Evolutionary conservation across 2,329 filamentous ascomycete species (phyloP), one percentile per base, ranked within the genome.

Genomic region (Talaromyces sp.): DNA sequence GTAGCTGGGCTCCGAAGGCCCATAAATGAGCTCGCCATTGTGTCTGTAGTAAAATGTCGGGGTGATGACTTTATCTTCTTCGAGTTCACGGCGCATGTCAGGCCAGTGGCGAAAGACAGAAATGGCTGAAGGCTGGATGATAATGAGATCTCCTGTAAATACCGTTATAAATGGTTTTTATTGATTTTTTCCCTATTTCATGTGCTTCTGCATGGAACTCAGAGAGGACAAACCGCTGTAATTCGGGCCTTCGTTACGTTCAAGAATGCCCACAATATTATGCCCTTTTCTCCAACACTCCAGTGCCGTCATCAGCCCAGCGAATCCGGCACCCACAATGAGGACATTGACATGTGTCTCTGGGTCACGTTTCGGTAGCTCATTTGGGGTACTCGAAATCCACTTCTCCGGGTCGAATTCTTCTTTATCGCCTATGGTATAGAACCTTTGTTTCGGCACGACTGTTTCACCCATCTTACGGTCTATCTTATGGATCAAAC

Each of bases 201-300:
- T 22, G 22, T 22, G 22, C 22, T 22, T 22, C 22, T 22, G 22
- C 22, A 22, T 22, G 22, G 22, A 22, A 22, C 22, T 22, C 22
- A 22, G 22, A 22, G 22, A 22, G 2, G 22, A 22, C 22, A 22
- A 22, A 24, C 57, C 57, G 19, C 13, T 11, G 35, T 39, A 57
- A 14, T 13, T 16, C 16, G 52, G 52, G 31, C 52, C 52, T 9
- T 57, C 19, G 35, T 57, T 57, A 10, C 52, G 31, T 16, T 57
- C 52, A 14, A 57, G 52, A 14, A 57, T 57, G n/a, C 52, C 52
- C 11, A 57, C 7, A 8, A 57, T 14, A 16, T 57, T 57, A 57
- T 57, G 52, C 19, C 52, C 52, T 14, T 57, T 57, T 57, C 52
- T 57, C 52, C 52, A 57, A 9, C 52, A 57, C 19, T 57, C 52